phyloP scores from a whole-genome alignment of 2,329 filamentous ascomycete species.

The Gnomoniopsis smithogilvyi region DNA sequence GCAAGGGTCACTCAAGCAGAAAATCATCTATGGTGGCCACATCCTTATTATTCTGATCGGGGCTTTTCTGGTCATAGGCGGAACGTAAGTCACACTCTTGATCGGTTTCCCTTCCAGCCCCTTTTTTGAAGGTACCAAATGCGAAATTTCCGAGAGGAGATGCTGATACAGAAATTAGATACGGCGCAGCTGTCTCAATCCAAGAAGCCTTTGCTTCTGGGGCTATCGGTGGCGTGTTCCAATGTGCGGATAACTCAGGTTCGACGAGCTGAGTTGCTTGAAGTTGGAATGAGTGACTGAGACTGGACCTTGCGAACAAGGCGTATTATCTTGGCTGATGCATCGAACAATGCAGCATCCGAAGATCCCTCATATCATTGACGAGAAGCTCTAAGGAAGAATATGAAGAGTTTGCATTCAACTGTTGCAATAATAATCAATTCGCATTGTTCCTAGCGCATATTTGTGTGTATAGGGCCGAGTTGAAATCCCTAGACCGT shows the following conservation, averaged over 20 bases:
- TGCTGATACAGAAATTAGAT: slow-evolving; percentile 20
- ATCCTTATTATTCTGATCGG: slow-evolving; percentile 3
- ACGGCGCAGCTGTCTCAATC: slow-evolving; percentile 24
- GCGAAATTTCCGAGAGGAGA: not conserved
- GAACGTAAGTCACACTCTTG: not conserved
- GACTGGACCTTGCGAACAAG: no score
- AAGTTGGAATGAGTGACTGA: no score
- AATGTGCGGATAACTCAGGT: slow-evolving; percentile 26
- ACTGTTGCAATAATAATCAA: no score
- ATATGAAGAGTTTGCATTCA: no score
- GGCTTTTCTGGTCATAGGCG: not conserved
- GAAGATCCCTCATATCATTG: no score
- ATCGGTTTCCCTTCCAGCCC: not conserved
- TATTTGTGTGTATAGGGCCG: no score
- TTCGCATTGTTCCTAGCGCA: no score
- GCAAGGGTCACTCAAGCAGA: slow-evolving; percentile 16
- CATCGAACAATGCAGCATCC: no score
- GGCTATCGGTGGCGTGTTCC: slow-evolving; percentile 23
- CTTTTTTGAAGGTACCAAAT: not conserved
- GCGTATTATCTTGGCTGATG: no score
- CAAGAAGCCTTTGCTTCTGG: slow-evolving; percentile 23
- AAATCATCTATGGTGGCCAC: slow-evolving; percentile 23
- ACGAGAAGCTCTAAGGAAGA: no score
- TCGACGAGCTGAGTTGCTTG: not conserved
- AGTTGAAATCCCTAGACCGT: no score